A percentile compares a stretch with the other conserved stretches of the same genome.
These are phyloP conservation scores for Penicillium psychrosexuale DNA, from an alignment of 2,329 filamentous ascomycete genomes.

Conservation along the genomic window DNA sequence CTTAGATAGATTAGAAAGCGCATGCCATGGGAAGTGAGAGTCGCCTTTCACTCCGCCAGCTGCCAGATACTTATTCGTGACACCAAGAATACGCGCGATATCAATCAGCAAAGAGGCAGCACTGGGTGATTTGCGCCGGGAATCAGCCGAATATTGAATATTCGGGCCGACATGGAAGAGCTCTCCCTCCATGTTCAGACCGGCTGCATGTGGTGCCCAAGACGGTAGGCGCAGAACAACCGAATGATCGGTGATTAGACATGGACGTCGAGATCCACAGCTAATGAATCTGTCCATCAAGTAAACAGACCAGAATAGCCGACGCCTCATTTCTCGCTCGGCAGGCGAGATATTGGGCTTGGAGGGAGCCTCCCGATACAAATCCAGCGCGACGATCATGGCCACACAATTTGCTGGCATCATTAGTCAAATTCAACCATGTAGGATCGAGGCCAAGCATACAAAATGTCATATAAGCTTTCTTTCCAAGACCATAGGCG, in stretches of 20 bases:
- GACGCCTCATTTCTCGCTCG: constrained; percentile 72
- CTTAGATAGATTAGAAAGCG: constrained; percentile 78
- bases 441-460: constrained; percentile 23
- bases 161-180: constrained; percentile 79
- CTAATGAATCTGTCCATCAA: constrained; percentile 79
- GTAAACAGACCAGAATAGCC: constrained; percentile 89
- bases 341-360: constrained; percentile 60
- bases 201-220: constrained; percentile 62
- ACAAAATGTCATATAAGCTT: constrained; percentile 83
- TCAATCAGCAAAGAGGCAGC: constrained; percentile 80
- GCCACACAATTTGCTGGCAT: constrained; percentile 66
- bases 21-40: constrained; percentile 88
- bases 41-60: constrained; percentile 84
- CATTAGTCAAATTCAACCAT: neutral
- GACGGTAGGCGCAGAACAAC: constrained; percentile 73
- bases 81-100: constrained; percentile 76
- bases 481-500: constrained; percentile 75
- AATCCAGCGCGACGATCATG: constrained; percentile 77
- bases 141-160: constrained; percentile 67
- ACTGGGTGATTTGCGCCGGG: constrained; percentile 68
- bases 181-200: constrained; percentile 68
- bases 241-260: constrained; percentile 73
- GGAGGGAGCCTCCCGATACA: constrained; percentile 71
- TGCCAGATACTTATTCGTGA: constrained; percentile 78
- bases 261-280: constrained; percentile 76